Base-by-base conservation (phyloP, 1,284 basidiomycete genomes). In the Austroboletus rostrupii region DNA sequence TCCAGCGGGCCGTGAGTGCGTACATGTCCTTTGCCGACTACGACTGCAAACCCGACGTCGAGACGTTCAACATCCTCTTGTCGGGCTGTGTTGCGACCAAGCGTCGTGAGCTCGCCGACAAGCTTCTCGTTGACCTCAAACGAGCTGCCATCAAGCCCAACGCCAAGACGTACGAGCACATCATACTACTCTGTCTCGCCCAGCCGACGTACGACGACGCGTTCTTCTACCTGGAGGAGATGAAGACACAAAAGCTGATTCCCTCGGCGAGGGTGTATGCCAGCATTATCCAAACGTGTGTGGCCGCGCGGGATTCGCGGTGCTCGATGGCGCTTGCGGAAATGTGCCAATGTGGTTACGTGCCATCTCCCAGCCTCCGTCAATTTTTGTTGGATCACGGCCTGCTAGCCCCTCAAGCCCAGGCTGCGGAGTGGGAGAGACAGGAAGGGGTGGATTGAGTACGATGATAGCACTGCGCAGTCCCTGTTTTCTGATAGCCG, bases 171-270 rank as follows among this genome's bases (percentile, higher is more conserved):
- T 92, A 85, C 67, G 79, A 83, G 56, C 71, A 75, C 35, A 74
- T 92, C 67, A 79, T 93, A 53, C 57, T 71, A 14, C 76, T 93
- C 3, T 85, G 81, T 61, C 73, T 92, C 19, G 82, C 82, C 1
- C 85, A 90, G 60, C 64, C 76, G 13, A 74, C 71, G 3, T 94
- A 92, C 67, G 90, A 93, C 61, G 87, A 91, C 59, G 90, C 90
- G 0, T 94, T 94, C 71, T 86, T 83, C 67, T 92, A 89, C 66
- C 77, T 94, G 29, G 90, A 93, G 64, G 85, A 90, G 71, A 89
- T 91, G 85, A 92, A 93, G 67, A 68, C 72, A 0, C 76, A 75
- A 43, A 74, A 74, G 13, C 72, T 81, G 62, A 64, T 72, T 32
- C 90, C 90, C 2, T 66, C 79, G 1, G 59, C 64, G 35, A 57